Evolutionary conservation across 441 rosid genomes (phyloP), one percentile per base, ranked within the genome.

Genomic region (Metrosideros polymorpha): DNA sequence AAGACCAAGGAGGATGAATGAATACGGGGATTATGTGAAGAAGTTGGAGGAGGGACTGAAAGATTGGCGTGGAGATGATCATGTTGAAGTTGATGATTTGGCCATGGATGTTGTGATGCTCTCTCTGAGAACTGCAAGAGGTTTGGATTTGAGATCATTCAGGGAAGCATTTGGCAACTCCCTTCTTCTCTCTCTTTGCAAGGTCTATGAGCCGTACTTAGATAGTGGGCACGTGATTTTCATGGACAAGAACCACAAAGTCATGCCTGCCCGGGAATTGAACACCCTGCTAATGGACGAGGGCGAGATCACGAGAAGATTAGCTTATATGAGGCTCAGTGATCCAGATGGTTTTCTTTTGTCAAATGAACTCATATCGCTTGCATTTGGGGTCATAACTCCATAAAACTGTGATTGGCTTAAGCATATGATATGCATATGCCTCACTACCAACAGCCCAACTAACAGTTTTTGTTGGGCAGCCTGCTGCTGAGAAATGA

Each of bases 331-430:
- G 54, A 89, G 95, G 89, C 94, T 95, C 35, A 95, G 92, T 87
- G 99, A 96, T 91, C 99, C 99, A 12, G 97, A 96, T 86, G 99
- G 99, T 84, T 97, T 97, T 61, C 94, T 97, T 54, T 83, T 97
- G 86, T 97, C 99, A 6, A 97, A 97, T 83, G 98, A 97, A 88
- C 90, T 97, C 93, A 97, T 97, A 89, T 95, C 98, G 30, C 91
- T 91, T 84, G 96, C 98, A 18, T 96, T 97, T 88, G 86, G 92
- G 53, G 91, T 88, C 35, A 86, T 96, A 87, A 88, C 91, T 90
- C 91, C 95, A 84, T 96, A 87, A 59, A 82, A n/a, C 42, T 15
- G n/a, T 6, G 47, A 71, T 71, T 22, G 79, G 79, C 77, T 39
- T 71, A 2, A 66, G 79, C n/a, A n/a, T n/a, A n/a, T n/a, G n/a